Base-by-base conservation (phyloP, 345 rosid genomes). In the Eucalyptus marginata region DNA sequence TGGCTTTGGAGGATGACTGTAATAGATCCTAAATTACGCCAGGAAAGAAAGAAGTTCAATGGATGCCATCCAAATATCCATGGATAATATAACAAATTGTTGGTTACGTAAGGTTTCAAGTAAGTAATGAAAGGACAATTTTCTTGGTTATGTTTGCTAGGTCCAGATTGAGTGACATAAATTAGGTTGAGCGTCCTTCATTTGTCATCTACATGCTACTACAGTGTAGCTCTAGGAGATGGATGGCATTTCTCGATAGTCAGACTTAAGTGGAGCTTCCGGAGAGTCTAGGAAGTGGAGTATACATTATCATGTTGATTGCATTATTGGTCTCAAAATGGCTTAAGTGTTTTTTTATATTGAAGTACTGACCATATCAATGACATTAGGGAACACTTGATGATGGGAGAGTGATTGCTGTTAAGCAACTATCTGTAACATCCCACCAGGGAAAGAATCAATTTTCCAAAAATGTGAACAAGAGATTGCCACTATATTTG, bases 401-500 rank as follows among this genome's bases (percentile, higher is more conserved):
- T 80, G 98, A 95, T 89, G 96, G 95, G 89, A 94, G 96, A 89
- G 92, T 87, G 86, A 89, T 95, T 87, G 98, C 96, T 4, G 96
- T 95, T 86, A 96, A 96, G 93, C 93, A 94, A 89, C 90, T 96
- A 89, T 95, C 98, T 15, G 91, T 93, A 49, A 92, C 88, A 89
- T 96, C 98, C 7, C 92, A 89, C 88, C 96, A 96, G 90, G 98
- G 98, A 47, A 96, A 94, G 92, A 92, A 89, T 66, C 96, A 95
- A 81, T 96, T 96, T n/a, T n/a, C n/a, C n/a, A n/a, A n/a, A n/a
- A n/a, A n/a, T n/a, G n/a, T n/a, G n/a, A n/a, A n/a, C n/a, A n/a
- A 33, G 96, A 95, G 94, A 95, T 96, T 89, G 96, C 94, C 46
- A 95, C 96, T 12, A 95, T 95, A 92, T 96, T 92, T 51, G 90